Evolutionary conservation across 2,329 filamentous ascomycete species (phyloP).

Genomic region (Atkinsonella texensis): DNA sequence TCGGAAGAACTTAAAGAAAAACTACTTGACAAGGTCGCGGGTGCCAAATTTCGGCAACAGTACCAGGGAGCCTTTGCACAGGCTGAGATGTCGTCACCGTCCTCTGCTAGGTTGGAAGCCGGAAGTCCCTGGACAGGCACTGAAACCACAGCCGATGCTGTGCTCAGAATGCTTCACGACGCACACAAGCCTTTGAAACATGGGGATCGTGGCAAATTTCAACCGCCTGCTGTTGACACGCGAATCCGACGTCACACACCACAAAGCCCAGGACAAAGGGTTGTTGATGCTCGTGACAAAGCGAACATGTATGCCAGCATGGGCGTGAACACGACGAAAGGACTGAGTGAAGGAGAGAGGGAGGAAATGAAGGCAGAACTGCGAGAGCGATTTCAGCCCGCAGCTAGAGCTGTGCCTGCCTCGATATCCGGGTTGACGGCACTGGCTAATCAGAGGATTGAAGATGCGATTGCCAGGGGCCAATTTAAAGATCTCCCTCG

Average conservation of each 20-base stretch:
- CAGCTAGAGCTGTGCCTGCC: slow-evolving; percentile 60
- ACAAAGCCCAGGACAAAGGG: slow-evolving; percentile 32
- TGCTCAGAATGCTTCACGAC: slow-evolving; percentile 76
- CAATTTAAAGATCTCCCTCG: slow-evolving; percentile 77
- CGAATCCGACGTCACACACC: slow-evolving; percentile 29
- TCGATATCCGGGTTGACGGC: slow-evolving; percentile 68
- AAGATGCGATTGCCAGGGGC: slow-evolving; percentile 83
- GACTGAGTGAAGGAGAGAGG: slow-evolving; percentile 57
- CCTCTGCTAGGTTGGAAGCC: slow-evolving; percentile 47
- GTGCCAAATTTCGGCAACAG: slow-evolving; percentile 41
- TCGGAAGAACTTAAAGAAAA: slow-evolving; percentile 49
- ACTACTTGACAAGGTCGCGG: slow-evolving; percentile 43
- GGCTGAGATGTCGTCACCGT: slow-evolving; percentile 34
- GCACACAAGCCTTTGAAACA: slow-evolving; percentile 56
- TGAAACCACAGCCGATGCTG: slow-evolving; percentile 62
- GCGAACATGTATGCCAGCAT: slow-evolving; percentile 38
- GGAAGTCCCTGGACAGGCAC: slow-evolving; percentile 66
- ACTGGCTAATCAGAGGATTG: slow-evolving; percentile 82
- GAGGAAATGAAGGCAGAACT: slow-evolving; percentile 62
- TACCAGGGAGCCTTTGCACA: slow-evolving; percentile 36
- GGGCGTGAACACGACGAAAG: slow-evolving; percentile 34
- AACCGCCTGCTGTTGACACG: slow-evolving; percentile 39
- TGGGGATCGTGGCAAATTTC: slow-evolving; percentile 33
- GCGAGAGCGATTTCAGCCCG: slow-evolving; percentile 67
- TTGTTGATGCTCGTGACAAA: slow-evolving; percentile 44